Percentiles rank a stretch among this genome's conserved stretches.
phyloP scores from a whole-genome alignment of 192 early-diverging fungal species.

The Mortierella antarctica region DNA sequence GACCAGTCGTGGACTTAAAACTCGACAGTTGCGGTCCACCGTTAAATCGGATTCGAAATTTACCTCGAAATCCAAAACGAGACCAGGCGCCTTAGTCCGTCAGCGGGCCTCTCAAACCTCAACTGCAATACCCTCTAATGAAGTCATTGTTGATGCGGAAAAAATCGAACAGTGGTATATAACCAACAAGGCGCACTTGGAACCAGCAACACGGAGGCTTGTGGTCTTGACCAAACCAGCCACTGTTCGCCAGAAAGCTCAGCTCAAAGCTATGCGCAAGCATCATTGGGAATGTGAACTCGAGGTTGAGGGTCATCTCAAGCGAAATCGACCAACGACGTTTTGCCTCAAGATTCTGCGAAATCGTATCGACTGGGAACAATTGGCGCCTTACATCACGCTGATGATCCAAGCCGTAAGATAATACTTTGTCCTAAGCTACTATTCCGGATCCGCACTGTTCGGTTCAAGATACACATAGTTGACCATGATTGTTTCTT shows the following conservation, averaged over 20 bases:
- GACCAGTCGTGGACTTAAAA: no score
- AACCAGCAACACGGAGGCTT: slow-evolving; percentile 16
- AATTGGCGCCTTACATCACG: slow-evolving; percentile 25
- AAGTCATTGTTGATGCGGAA: background rate
- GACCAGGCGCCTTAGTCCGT: background rate
- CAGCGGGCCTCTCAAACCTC: background rate
- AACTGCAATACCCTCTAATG: slow-evolving; percentile 5
- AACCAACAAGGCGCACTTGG: slow-evolving; percentile 33
- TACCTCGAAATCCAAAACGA: background rate
- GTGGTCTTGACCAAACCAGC: slow-evolving; percentile 27
- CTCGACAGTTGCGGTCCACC: background rate
- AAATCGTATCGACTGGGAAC: slow-evolving; percentile 31
- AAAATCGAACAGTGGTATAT: slow-evolving; percentile 48
- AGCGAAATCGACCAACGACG: slow-evolving; percentile 7
- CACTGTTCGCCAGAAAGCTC: slow-evolving; percentile 23
- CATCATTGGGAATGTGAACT: slow-evolving; percentile 40
- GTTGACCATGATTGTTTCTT: background rate
- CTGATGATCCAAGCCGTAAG: slow-evolving; percentile 50
- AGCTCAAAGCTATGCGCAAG: slow-evolving; percentile 42
- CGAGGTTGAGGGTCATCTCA: slow-evolving; percentile 18
- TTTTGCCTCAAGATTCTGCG: slow-evolving; percentile 32
- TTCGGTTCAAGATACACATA: background rate
- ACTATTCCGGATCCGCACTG: background rate
- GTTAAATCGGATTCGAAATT: slow-evolving; percentile 6
- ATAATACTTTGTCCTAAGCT: background rate